Base-by-base conservation (phyloP, 768 basidiomycete genomes). In the Austroboletus festivus region DNA sequence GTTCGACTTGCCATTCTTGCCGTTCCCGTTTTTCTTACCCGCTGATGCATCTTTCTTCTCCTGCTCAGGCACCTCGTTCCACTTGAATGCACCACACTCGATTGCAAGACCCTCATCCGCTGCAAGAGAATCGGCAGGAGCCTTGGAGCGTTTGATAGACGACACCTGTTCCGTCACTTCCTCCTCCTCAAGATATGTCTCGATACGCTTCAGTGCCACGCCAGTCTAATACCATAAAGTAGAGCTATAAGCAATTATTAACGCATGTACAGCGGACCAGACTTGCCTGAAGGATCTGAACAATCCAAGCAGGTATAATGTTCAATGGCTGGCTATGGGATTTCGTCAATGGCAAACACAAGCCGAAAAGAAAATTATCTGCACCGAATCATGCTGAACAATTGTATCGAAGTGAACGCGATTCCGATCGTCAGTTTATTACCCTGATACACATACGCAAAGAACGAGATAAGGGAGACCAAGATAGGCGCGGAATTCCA, bases 351-450 rank as follows among this genome's bases (percentile, higher is more conserved):
- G n/a, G n/a, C n/a, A n/a, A 42, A 38, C 33, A 19, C 5, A 23
- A 35, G 23, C 2, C 1, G 12, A 12, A 51, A 30, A n/a, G 7
- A 13, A 35, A 38, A 21, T 26, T 35, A 51, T 28, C 3, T 47
- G 52, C 70, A 82, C 77, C 82, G 77, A 58, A 96, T 75, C 93
- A 96, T 93, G 39, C 75, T 75, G 67, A 95, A 95, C 37, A 95
- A 65, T 0, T 90, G 80, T 30, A 96, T 86, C 0, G 91, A 74
- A 79, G 93, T 95, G 62, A 95, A 95, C 0, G 94, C 93, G 16
- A 82, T 76, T 9, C 85, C 75, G 42, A 93, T 75, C 0, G 89
- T 86, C 40, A 98, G 64, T 61, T 88, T 71, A 39, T 90, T 78
- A 1, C 88, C 86, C 54, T 77, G 80, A 53, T 81, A 68, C 22